phyloP scores from a whole-genome alignment of 148 eudicot species.

The Agrostemma githago region DNA sequence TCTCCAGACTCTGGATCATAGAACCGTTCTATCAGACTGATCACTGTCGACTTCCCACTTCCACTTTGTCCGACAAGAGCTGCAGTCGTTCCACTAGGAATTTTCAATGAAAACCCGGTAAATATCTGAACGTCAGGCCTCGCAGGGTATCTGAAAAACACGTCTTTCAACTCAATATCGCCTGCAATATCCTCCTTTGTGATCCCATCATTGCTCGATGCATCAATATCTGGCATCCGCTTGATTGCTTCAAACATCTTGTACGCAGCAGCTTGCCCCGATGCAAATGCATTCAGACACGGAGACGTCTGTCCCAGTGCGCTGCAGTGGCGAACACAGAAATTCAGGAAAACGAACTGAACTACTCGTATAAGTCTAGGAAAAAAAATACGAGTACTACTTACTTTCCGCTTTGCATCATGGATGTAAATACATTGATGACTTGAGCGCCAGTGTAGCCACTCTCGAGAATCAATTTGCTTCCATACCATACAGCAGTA shows the following conservation, averaged over 20 bases:
- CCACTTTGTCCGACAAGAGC: slow-evolving; percentile 94
- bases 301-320: slow-evolving; percentile 73
- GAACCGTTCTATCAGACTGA: slow-evolving; percentile 77
- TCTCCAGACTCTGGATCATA: slow-evolving; percentile 78
- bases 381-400: slow-evolving; percentile 15
- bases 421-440: slow-evolving; percentile 59
- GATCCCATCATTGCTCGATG: slow-evolving; percentile 47
- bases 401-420: slow-evolving; percentile 75
- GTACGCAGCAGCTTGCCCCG: slow-evolving; percentile 80
- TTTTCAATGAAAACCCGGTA: slow-evolving; percentile 51
- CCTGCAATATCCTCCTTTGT: slow-evolving; percentile 56
- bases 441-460: slow-evolving; percentile 76
- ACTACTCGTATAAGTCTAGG: no score
- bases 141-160: slow-evolving; percentile 69
- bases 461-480: slow-evolving; percentile 49
- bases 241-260: slow-evolving; percentile 81
- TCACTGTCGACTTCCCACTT: slow-evolving; percentile 83
- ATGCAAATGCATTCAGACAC: slow-evolving; percentile 59
- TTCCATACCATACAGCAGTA: slow-evolving; percentile 74
- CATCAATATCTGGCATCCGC: slow-evolving; percentile 57
- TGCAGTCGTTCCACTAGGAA: slow-evolving; percentile 52
- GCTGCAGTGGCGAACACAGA: slow-evolving; percentile 26
- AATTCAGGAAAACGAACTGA: background rate
- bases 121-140: slow-evolving; percentile 77
- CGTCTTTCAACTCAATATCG: slow-evolving; percentile 63